phyloP scores from a whole-genome alignment of 2,329 filamentous ascomycete genomes.

The Ceratocystis cubensis region DNA sequence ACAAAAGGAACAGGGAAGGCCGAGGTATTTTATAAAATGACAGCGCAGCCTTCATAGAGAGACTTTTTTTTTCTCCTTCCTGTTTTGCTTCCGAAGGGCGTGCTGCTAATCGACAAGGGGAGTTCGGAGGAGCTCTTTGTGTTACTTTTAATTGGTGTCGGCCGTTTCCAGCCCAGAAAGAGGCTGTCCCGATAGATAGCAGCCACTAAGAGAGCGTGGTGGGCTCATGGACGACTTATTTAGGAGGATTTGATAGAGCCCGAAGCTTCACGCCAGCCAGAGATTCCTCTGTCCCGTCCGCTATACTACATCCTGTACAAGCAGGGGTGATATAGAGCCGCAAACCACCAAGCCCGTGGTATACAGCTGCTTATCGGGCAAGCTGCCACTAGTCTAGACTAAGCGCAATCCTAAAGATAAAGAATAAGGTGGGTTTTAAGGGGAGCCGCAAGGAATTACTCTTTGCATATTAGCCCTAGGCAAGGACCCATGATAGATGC shows the following conservation, averaged over 20 bases:
- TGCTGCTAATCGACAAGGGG: background rate
- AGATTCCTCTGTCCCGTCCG: background rate
- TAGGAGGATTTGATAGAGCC: background rate
- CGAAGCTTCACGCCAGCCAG: background rate
- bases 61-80: background rate
- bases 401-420: background rate
- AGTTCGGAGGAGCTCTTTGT: background rate
- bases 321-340: background rate
- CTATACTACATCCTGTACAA: background rate
- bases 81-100: background rate
- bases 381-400: background rate
- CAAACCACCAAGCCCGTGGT: background rate
- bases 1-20: background rate
- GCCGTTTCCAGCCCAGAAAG: background rate
- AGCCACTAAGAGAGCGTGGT: background rate
- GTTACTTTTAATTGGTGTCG: slow-evolving; percentile 4
- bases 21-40: background rate
- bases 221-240: background rate
- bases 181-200: background rate
- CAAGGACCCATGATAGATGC: background rate
- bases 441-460: background rate
- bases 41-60: background rate
- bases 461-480: background rate
- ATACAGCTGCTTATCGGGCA: background rate
- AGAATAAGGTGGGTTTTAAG: background rate